phyloP scores from a whole-genome alignment of 2,329 filamentous ascomycete species.

The Diaporthe ilicicola region DNA sequence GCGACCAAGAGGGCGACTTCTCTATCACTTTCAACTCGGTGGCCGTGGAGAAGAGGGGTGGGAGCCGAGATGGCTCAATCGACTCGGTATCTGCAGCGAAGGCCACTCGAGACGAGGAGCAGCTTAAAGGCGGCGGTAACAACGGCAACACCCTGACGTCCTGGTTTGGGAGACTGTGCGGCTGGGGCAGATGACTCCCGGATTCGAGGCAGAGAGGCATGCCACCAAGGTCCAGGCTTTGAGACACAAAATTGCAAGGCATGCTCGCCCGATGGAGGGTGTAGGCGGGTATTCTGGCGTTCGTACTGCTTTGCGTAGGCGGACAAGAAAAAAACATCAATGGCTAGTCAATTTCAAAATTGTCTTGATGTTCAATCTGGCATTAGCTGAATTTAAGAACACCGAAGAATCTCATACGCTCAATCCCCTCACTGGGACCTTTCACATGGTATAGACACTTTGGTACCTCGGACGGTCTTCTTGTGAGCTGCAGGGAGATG shows the following conservation, averaged over 20 bases:
- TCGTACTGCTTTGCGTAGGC: background rate
- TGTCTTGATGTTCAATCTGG: no score
- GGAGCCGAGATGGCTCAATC: background rate
- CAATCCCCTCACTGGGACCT: no score
- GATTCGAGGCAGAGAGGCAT: background rate
- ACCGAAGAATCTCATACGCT: no score
- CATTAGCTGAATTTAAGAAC: no score
- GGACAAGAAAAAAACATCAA: no score
- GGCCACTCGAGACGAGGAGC: background rate
- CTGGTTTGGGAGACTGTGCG: conserved; percentile 20
- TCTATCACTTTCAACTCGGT: conserved; percentile 64
- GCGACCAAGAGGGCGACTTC: conserved; percentile 75
- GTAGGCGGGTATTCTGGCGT: background rate
- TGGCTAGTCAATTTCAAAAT: no score
- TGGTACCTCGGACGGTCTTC: no score
- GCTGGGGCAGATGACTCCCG: conserved; percentile 21
- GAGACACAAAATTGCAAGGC: background rate
- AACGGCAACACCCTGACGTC: background rate
- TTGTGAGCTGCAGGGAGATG: no score
- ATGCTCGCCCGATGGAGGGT: no score
- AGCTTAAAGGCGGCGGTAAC: background rate
- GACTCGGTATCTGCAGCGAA: background rate
- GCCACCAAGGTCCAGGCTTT: background rate
- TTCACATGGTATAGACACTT: no score
- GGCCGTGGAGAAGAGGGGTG: conserved; percentile 38